Conservation (phyloP, 2,329 filamentous ascomycete genomes). For the Epichloe hybrida region DNA sequence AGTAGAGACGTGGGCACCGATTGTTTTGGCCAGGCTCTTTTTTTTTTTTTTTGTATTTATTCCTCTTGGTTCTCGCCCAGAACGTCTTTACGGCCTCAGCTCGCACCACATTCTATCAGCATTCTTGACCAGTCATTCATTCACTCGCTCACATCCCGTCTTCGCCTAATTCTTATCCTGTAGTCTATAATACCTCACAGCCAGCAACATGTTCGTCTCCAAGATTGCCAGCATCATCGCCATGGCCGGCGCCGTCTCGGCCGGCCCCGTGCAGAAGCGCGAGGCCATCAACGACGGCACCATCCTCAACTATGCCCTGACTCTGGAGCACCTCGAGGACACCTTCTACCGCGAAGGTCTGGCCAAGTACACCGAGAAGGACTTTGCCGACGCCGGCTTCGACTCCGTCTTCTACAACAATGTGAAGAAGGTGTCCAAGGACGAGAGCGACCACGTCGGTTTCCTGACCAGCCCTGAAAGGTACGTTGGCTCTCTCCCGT, state of each 20-base stretch:
- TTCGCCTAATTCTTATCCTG: accelerated
- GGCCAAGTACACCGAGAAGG: slow-evolving; percentile 36
- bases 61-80: no score
- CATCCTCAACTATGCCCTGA: slow-evolving; percentile 34
- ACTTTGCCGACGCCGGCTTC: slow-evolving; percentile 40
- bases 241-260: slow-evolving; percentile 7
- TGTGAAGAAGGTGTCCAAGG: slow-evolving; percentile 38
- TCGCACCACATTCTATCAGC: no score
- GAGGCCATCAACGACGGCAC: slow-evolving; percentile 11
- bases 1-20: no score
- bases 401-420: slow-evolving; percentile 40
- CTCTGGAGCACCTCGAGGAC: slow-evolving; percentile 44
- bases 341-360: slow-evolving; percentile 50
- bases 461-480: slow-evolving; percentile 34
- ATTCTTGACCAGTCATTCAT: no score
- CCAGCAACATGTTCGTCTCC: slow-evolving; percentile 7
- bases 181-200: neutral
- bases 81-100: no score
- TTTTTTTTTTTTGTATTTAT: no score
- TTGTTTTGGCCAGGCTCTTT: no score
- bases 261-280: slow-evolving; percentile 8
- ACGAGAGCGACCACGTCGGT: slow-evolving; percentile 42
- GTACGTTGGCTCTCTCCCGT: neutral
- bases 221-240: slow-evolving; percentile 6
- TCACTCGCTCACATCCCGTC: no score